These are phyloP conservation scores for Actinidia arguta DNA, from an alignment of 179 eudicot genomes.

Conservation along the genomic window DNA sequence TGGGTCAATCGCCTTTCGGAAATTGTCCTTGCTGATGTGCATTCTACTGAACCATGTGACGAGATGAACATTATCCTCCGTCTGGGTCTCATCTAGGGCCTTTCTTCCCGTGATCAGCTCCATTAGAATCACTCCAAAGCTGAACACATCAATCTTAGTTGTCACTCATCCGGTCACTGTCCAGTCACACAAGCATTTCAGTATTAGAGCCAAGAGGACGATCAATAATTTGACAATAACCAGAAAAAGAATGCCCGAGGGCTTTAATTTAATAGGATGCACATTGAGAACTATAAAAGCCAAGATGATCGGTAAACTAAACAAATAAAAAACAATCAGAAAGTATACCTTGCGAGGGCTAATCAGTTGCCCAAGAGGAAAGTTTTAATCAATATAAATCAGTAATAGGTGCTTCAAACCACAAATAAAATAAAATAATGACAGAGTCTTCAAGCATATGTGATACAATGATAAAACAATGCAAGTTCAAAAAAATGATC, in stretches of 20 bases:
- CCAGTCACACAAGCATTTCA: background rate
- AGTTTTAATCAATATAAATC: background rate
- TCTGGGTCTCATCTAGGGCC: slow-evolving; percentile 65
- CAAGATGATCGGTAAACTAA: background rate
- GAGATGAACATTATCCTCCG: slow-evolving; percentile 69
- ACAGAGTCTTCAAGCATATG: background rate
- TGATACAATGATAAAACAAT: no score
- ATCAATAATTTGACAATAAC: background rate
- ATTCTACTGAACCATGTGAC: slow-evolving; percentile 71
- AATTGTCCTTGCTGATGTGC: slow-evolving; percentile 53
- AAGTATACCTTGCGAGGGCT: background rate
- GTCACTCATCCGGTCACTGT: slow-evolving; percentile 79
- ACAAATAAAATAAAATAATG: background rate
- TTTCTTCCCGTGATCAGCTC: slow-evolving; percentile 75
- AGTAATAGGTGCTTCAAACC: background rate
- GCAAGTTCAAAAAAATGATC: background rate
- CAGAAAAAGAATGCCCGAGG: background rate
- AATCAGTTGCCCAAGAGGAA: background rate
- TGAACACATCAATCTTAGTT: slow-evolving; percentile 72
- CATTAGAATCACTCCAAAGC: slow-evolving; percentile 82
- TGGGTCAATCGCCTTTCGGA: slow-evolving; percentile 60
- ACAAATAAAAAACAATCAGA: background rate
- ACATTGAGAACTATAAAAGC: background rate
- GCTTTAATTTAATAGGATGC: background rate
- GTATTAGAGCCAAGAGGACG: background rate